Evolutionary conservation across 2,329 filamentous ascomycete species (phyloP).

Genomic region (Catunica adiposa): DNA sequence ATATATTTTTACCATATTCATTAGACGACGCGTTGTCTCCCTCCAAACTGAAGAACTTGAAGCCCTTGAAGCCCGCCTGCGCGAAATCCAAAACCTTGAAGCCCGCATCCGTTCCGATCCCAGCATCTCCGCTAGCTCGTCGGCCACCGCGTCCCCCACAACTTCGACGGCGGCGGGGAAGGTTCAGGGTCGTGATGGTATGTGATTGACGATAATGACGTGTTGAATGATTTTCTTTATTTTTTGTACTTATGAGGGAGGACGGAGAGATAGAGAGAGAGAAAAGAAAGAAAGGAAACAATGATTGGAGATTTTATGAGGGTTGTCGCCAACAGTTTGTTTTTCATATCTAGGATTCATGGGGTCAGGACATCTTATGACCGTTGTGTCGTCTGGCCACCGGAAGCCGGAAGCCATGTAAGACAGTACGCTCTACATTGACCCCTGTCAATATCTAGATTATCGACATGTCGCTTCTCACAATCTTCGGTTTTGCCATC

Average conservation of each 20-base stretch:
- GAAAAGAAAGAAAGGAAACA: no score
- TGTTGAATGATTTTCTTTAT: neutral
- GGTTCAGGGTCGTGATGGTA: slow-evolving; percentile 14
- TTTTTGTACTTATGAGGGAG: no score
- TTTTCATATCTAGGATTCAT: no score
- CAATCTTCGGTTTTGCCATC: no score
- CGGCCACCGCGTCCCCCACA: slow-evolving; percentile 9
- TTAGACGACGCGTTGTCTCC: slow-evolving; percentile 63
- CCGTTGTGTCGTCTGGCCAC: neutral
- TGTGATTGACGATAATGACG: slow-evolving; percentile 3
- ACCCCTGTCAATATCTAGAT: no score
- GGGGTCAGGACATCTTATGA: neutral
- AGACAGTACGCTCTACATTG: neutral
- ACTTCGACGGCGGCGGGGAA: slow-evolving; percentile 12
- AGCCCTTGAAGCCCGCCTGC: slow-evolving; percentile 66
- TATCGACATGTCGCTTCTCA: no score
- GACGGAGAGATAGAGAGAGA: no score
- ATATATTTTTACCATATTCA: no score
- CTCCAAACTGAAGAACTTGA: slow-evolving; percentile 66
- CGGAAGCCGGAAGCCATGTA: neutral
- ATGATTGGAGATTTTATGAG: no score
- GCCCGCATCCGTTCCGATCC: slow-evolving; percentile 42
- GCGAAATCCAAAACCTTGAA: slow-evolving; percentile 74
- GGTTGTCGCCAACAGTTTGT: no score
- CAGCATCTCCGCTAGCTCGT: slow-evolving; percentile 5